A percentile compares a stretch with the other conserved stretches of the same genome.
Conservation (phyloP, 371 early-diverging fungal genomes). For the Mortierella sp. region DNA sequence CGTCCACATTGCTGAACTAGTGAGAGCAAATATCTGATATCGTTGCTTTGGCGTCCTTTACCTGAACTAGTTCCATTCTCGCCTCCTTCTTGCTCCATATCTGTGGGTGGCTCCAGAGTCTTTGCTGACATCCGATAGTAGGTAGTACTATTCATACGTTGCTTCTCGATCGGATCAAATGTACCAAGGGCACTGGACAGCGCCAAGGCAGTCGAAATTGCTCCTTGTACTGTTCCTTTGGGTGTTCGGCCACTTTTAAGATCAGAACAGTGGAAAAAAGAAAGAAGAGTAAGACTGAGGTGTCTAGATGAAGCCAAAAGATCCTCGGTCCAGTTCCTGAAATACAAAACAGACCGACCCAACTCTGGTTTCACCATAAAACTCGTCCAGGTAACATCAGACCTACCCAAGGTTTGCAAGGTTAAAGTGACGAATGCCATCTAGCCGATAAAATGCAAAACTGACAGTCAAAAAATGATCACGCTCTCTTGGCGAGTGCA, state of each 20-base stretch:
- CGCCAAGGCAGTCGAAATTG: constrained; percentile 53
- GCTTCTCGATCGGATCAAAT: constrained; percentile 53
- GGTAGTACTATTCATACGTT: constrained; percentile 40
- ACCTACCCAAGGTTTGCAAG: constrained; percentile 52
- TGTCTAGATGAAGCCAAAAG: too few relatives aligned
- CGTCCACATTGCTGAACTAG: too few relatives aligned
- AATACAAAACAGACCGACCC: too few relatives aligned
- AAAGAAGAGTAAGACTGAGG: too few relatives aligned
- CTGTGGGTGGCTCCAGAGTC: constrained; percentile 22
- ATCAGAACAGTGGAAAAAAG: neutral
- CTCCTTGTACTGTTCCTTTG: constrained; percentile 54
- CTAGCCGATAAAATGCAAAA: constrained; percentile 6
- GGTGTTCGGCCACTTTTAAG: constrained; percentile 52
- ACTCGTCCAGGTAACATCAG: too few relatives aligned
- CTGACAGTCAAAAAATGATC: too few relatives aligned
- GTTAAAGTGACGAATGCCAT: constrained; percentile 47
- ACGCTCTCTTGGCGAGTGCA: too few relatives aligned
- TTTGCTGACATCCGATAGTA: constrained; percentile 49
- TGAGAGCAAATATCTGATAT: neutral
- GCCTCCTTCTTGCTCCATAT: constrained; percentile 8
- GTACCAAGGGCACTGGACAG: constrained; percentile 29
- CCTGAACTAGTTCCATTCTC: neutral
- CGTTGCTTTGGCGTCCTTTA: neutral
- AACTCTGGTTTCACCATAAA: too few relatives aligned
- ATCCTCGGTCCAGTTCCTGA: too few relatives aligned